These are phyloP conservation scores for Tardiomyces digboiensis DNA, from an alignment of 1,139 yeast genomes.

Conservation along the genomic window DNA sequence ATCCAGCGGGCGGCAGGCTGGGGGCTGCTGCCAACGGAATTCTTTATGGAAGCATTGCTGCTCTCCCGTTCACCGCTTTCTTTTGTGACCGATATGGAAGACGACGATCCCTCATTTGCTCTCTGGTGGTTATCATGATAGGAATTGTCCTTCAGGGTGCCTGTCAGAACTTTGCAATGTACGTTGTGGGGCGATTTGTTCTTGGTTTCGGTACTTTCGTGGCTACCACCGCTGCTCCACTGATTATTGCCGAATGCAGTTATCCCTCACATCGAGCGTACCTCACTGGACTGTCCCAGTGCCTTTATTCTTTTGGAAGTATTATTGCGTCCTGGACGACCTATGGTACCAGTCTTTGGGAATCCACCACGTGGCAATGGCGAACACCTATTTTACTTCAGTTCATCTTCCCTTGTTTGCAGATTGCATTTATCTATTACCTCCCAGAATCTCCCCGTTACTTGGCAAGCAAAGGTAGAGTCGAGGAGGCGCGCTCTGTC, in stretches of 20 bases:
- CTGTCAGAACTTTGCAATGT: constrained; percentile 34
- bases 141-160: constrained; percentile 39
- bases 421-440: constrained; percentile 16
- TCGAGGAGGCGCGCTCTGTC: constrained; percentile 36
- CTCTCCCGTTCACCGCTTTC: constrained; percentile 14
- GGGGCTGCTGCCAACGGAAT: constrained; percentile 45
- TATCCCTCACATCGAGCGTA: constrained; percentile 36
- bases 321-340: constrained; percentile 46
- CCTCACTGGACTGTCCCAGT: constrained; percentile 38
- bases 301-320: constrained; percentile 46
- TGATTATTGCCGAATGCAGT: constrained; percentile 31
- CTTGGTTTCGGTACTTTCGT: constrained; percentile 38
- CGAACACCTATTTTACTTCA: constrained; percentile 36
- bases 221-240: constrained; percentile 29
- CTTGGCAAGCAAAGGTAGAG: constrained; percentile 46
- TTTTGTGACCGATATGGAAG: constrained; percentile 41
- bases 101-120: constrained; percentile 32
- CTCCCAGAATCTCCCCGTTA: constrained; percentile 69
- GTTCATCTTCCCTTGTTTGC: constrained; percentile 32
- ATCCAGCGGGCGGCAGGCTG: constrained; percentile 35
- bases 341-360: constrained; percentile 31
- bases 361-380: constrained; percentile 31
- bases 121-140: constrained; percentile 32
- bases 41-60: constrained; percentile 34
- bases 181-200: constrained; percentile 35